Conservation (phyloP, 257 asterid species). For the Jacaranda mimosifolia region DNA sequence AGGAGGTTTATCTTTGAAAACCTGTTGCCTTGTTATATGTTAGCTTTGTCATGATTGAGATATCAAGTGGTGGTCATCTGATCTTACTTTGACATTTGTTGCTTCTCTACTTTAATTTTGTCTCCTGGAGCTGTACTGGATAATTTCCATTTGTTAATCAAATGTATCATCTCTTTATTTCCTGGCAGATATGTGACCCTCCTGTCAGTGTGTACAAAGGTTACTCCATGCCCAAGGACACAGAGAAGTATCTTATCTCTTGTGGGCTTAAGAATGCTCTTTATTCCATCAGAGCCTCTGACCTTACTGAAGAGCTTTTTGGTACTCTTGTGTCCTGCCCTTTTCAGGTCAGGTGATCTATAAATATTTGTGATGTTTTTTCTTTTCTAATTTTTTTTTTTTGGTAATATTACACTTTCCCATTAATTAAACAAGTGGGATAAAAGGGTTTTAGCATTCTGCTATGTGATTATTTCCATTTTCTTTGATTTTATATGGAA, state of each 20-base stretch:
- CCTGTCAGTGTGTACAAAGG: constrained; percentile 95
- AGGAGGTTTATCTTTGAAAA: background rate
- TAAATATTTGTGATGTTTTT: constrained; percentile 17
- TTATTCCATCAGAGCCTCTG: constrained; percentile 83
- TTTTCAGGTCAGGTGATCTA: constrained; percentile 62
- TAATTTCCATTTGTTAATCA: constrained; percentile 24
- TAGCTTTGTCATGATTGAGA: constrained; percentile 7
- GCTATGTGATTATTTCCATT: background rate
- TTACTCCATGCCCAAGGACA: constrained; percentile 79
- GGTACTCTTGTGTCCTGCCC: constrained; percentile 83
- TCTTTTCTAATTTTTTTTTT: background rate
- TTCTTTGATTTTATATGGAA: constrained; percentile 19
- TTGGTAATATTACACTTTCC: background rate
- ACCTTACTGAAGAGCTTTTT: constrained; percentile 76
- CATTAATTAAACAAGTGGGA: background rate
- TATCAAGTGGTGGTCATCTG: background rate
- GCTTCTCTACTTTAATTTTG: background rate
- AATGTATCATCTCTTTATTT: constrained; percentile 29
- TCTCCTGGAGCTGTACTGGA: background rate
- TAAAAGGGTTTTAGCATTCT: background rate
- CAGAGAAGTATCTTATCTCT: constrained; percentile 83
- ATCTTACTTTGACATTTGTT: constrained; percentile 3
- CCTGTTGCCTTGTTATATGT: constrained; percentile 4
- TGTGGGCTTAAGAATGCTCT: constrained; percentile 92
- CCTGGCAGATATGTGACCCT: constrained; percentile 83